Conservation (phyloP, 2,329 filamentous ascomycete species). For the Pyrenophora graminea region DNA sequence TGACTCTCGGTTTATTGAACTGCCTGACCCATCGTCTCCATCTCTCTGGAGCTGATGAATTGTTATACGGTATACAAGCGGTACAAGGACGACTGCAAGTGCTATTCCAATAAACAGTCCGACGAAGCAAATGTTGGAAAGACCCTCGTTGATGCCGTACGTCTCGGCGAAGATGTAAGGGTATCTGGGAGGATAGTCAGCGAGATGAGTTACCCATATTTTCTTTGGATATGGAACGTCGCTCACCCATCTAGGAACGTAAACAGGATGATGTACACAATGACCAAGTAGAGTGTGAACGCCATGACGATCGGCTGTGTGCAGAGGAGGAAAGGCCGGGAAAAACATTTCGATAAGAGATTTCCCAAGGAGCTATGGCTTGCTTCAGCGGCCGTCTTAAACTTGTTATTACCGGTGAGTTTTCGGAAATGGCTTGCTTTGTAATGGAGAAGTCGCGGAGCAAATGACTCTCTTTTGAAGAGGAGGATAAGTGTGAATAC, state of each 20-base stretch:
- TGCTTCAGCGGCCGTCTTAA: constrained; percentile 52
- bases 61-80: constrained; percentile 46
- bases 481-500: constrained; percentile 16
- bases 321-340: constrained; percentile 49
- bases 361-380: constrained; percentile 45
- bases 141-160: constrained; percentile 52
- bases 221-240: background rate
- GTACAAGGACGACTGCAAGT: constrained; percentile 46
- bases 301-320: constrained; percentile 54
- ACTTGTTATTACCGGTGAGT: constrained; percentile 49
- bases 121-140: constrained; percentile 55
- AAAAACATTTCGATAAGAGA: constrained; percentile 39
- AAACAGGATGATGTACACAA: constrained; percentile 61
- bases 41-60: constrained; percentile 28
- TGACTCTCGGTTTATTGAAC: constrained; percentile 56
- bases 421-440: constrained; percentile 41
- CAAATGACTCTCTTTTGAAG: constrained; percentile 30
- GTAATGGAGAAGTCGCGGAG: constrained; percentile 32
- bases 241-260: constrained; percentile 58
- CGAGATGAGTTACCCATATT: no score
- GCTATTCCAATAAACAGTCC: constrained; percentile 53
- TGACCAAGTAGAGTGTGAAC: constrained; percentile 56
- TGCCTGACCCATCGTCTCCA: constrained; percentile 45
- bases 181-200: constrained; percentile 1
- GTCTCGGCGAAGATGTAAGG: constrained; percentile 56